Conservation (phyloP, 768 basidiomycete genomes). For the Calocybe cyanea region DNA sequence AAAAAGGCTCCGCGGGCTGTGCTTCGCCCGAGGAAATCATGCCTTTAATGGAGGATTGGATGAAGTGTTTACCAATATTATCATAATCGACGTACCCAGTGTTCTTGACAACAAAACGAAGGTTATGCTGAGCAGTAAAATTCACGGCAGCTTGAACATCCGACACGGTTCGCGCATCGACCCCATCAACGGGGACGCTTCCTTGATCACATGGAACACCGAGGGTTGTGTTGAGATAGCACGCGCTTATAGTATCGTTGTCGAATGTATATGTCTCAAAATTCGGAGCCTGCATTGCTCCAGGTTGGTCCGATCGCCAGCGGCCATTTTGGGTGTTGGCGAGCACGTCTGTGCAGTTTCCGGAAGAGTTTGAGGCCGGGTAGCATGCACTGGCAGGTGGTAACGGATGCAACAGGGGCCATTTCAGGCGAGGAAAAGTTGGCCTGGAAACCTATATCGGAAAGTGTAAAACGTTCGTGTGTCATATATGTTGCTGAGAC, state of each 20-base stretch:
- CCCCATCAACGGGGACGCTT: conserved; percentile 35
- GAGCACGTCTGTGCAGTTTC: conserved; percentile 32
- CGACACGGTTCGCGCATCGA: conserved; percentile 31
- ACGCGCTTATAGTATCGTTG: conserved; percentile 49
- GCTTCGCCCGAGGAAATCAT: conserved; percentile 43
- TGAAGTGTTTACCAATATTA: not conserved
- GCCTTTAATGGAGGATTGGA: conserved; percentile 24
- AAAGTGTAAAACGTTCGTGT: conserved; percentile 32
- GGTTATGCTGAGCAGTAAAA: conserved; percentile 32
- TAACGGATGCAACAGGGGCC: conserved; percentile 32
- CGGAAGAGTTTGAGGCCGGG: conserved; percentile 27
- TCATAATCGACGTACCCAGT: conserved; percentile 21
- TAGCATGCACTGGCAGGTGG: conserved; percentile 42
- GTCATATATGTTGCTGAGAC: conserved; percentile 44
- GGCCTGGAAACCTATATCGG: conserved; percentile 21
- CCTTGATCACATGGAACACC: conserved; percentile 42
- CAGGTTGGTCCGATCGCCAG: conserved; percentile 39
- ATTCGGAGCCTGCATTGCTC: conserved; percentile 32
- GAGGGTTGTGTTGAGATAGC: conserved; percentile 43
- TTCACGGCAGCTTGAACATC: conserved; percentile 38
- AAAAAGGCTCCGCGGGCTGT: conserved; percentile 37
- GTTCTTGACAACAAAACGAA: conserved; percentile 34
- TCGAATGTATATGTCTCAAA: conserved; percentile 27
- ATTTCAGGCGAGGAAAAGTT: conserved; percentile 28
- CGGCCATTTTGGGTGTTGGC: conserved; percentile 25